Evolutionary conservation across 2,329 filamentous ascomycete species (phyloP).

Genomic region (Ascochyta lentis): DNA sequence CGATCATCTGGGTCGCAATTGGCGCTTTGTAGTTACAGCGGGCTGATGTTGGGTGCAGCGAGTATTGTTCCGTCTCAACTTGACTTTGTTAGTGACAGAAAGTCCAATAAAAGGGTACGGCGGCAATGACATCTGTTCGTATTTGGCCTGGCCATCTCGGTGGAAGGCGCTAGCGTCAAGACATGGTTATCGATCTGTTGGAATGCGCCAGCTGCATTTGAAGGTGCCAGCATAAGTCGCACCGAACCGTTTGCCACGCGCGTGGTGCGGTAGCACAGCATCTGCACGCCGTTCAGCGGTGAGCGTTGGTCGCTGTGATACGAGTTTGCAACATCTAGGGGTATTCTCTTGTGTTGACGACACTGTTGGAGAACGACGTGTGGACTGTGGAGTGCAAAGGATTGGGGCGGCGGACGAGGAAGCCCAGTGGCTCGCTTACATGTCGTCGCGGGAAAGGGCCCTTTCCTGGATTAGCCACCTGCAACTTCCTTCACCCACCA

Average conservation of each 20-base stretch:
- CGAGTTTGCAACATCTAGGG: background rate
- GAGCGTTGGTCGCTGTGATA: background rate
- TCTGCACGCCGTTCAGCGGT: constrained; percentile 12
- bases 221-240: background rate
- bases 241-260: constrained; percentile 2
- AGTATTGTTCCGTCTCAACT: background rate
- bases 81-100: background rate
- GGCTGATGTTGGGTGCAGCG: background rate
- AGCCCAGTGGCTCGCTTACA: constrained; percentile 10
- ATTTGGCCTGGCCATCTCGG: constrained; percentile 5
- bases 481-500: constrained; percentile 4
- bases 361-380: background rate
- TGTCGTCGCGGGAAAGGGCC: background rate
- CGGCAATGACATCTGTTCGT: background rate
- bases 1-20: background rate
- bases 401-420: background rate
- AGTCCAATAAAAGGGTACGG: background rate
- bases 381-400: background rate
- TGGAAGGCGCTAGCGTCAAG: constrained; percentile 13
- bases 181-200: background rate
- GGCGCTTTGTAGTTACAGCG: background rate
- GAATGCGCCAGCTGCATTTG: background rate
- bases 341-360: background rate
- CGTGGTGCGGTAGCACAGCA: constrained; percentile 9
- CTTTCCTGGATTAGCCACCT: constrained; percentile 7